phyloP scores from a whole-genome alignment of 352 stramenopile species.

The Globisporangium paddicum region DNA sequence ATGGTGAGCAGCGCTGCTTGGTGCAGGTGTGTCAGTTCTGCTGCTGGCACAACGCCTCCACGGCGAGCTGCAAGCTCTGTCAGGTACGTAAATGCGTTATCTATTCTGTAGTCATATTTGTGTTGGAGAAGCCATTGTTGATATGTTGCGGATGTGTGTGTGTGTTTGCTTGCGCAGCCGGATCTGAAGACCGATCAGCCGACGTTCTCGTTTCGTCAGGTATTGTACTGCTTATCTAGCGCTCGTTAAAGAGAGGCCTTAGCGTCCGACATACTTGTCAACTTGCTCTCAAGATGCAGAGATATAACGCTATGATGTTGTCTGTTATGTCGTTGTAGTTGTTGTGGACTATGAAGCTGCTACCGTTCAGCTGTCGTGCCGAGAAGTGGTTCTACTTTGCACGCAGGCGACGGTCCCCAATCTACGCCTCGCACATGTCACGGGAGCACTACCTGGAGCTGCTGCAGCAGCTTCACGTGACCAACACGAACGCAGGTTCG shows the following conservation, averaged over 20 bases:
- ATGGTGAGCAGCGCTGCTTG: constrained; percentile 26
- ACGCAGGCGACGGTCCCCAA: constrained; percentile 27
- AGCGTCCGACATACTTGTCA: too few species aligned
- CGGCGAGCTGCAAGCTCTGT: constrained; percentile 35
- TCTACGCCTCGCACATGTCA: constrained; percentile 24
- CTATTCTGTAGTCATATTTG: too few species aligned
- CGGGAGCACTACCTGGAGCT: constrained; percentile 33
- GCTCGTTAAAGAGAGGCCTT: background rate
- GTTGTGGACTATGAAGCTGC: constrained; percentile 43
- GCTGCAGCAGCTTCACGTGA: constrained; percentile 15
- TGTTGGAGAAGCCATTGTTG: background rate
- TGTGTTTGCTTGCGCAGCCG: constrained; percentile 11
- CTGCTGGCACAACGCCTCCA: constrained; percentile 24
- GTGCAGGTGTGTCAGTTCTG: constrained; percentile 39
- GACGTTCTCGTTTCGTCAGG: constrained; percentile 33
- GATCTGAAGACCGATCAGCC: constrained; percentile 31
- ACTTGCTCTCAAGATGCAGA: too few species aligned
- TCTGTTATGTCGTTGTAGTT: constrained; percentile 22
- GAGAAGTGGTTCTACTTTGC: constrained; percentile 49
- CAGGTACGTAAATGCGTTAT: too few species aligned
- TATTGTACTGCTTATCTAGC: constrained; percentile 10
- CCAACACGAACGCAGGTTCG: constrained; percentile 11
- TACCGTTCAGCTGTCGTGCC: constrained; percentile 36
- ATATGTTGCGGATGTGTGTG: background rate
- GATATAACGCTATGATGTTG: too few species aligned